These are phyloP conservation scores for Heritiera littoralis DNA, from an alignment of 345 rosid genomes.

Conservation along the genomic window DNA sequence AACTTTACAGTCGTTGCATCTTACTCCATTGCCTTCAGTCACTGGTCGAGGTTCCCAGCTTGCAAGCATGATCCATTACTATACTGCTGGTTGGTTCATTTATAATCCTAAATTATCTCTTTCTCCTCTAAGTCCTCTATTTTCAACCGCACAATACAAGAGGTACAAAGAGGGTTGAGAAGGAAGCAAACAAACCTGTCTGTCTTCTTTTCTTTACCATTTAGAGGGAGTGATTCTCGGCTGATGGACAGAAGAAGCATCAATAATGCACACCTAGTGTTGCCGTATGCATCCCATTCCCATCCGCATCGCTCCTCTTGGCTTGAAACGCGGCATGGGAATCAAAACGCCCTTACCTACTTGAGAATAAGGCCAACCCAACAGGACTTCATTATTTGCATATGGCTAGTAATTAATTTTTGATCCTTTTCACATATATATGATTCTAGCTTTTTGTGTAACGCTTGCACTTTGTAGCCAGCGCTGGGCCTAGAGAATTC, in stretches of 20 bases:
- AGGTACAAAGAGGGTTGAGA: not conserved
- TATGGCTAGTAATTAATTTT: not conserved
- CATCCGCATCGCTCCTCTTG: not conserved
- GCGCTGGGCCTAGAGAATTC: no score
- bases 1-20: not conserved
- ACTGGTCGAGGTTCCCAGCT: slow-evolving; percentile 5
- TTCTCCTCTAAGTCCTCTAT: not conserved
- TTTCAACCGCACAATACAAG: not conserved
- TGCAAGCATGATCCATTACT: not conserved
- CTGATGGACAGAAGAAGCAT: slow-evolving; percentile 7
- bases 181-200: not conserved
- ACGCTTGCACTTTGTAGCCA: no score
- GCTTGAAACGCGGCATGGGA: not conserved
- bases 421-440: not conserved
- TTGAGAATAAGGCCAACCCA: slow-evolving; percentile 12
- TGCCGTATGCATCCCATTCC: not conserved
- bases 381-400: not conserved
- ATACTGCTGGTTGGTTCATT: not conserved
- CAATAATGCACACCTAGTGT: slow-evolving; percentile 4
- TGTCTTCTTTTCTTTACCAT: not conserved
- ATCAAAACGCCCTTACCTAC: not conserved
- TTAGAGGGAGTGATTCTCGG: not conserved
- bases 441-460: not conserved
- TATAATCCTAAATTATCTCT: not conserved
- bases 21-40: not conserved